Base-by-base conservation (phyloP, 345 rosid species). In the Populus davidiana region DNA sequence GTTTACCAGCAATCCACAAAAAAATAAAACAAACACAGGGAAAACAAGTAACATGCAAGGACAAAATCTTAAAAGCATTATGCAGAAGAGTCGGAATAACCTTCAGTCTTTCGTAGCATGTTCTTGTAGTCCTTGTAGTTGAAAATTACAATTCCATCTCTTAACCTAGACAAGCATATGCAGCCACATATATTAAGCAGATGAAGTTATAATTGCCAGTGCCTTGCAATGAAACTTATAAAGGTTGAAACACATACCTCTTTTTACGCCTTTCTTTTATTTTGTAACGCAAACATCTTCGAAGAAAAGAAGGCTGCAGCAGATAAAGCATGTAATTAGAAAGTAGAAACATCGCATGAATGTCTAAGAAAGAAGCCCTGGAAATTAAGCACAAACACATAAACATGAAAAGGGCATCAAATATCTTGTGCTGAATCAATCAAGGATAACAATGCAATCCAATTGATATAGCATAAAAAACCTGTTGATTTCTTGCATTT, bases 231-330 rank as follows among this genome's bases (percentile, higher is more conserved):
- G n/a, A 27, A 74, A 54, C 3, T 31, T 23, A 27, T 47, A 47
- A 14, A 14, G 52, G 52, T 47, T 47, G 20, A 49, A 59, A 12
- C n/a, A 38, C 27, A 20, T 70, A 75, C 79, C 79, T 69, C 74
- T 74, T 80, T 71, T 80, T 70, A 1, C 39, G 83, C 49, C 72
- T 71, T 13, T 31, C 64, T 67, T 76, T 76, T 27, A 31, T 31
- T 72, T 70, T 80, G 64, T 80, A 80, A 54, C 80, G 73, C 72
- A 80, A 47, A 56, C 83, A 80, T 80, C 83, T 71, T 54, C 83
- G 69, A 56, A 80, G 83, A 72, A 80, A 80, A n/a, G 73, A 71
- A 52, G 83, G 83, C 83, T 80, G 61, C 39, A 47, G 5, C 21
- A 35, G 5, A 20, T 65, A 71, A 35, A 12, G 5, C 23, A 66